Conservation (phyloP, 1,284 basidiomycete genomes). For the Ceratobasidium sp. region DNA sequence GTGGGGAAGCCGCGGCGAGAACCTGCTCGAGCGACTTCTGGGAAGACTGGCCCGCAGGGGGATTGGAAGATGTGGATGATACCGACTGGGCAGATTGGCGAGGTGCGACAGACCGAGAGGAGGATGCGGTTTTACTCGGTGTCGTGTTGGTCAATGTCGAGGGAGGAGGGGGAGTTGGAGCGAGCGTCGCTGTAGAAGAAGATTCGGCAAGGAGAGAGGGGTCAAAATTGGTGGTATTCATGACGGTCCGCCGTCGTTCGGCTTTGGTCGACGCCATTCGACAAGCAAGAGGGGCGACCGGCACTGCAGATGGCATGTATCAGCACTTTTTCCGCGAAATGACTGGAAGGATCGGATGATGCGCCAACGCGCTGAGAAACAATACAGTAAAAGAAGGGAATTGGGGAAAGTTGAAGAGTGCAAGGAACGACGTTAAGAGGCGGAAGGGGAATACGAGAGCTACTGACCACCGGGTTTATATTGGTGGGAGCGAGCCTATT, state of each 20-base stretch:
- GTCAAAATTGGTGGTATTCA: conserved; percentile 38
- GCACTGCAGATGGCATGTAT: background rate
- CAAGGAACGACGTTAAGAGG: background rate
- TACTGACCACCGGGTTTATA: conserved; percentile 15
- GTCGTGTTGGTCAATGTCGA: background rate
- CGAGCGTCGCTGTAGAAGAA: background rate
- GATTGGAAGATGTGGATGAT: conserved; percentile 11
- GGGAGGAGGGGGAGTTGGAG: conserved; percentile 4
- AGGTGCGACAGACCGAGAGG: conserved; percentile 19
- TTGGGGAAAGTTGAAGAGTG: background rate
- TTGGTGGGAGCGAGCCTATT: background rate
- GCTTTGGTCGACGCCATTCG: conserved; percentile 34
- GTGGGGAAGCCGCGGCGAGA: conserved; percentile 40
- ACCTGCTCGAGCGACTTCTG: conserved; percentile 45
- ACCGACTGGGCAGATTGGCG: conserved; percentile 35
- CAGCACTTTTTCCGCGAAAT: conserved; percentile 9
- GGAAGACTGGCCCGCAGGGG: conserved; percentile 12
- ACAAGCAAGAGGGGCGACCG: background rate
- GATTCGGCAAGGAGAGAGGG: conserved; percentile 33
- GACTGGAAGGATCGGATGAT: background rate
- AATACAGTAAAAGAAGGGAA: background rate
- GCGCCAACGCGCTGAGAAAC: background rate
- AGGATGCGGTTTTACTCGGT: background rate
- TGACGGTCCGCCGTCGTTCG: conserved; percentile 36
- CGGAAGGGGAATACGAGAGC: background rate